A percentile compares a stretch with the other conserved stretches of the same genome.
phyloP scores from a whole-genome alignment of 2,329 filamentous ascomycete species.

The Exophiala alcalophila region DNA sequence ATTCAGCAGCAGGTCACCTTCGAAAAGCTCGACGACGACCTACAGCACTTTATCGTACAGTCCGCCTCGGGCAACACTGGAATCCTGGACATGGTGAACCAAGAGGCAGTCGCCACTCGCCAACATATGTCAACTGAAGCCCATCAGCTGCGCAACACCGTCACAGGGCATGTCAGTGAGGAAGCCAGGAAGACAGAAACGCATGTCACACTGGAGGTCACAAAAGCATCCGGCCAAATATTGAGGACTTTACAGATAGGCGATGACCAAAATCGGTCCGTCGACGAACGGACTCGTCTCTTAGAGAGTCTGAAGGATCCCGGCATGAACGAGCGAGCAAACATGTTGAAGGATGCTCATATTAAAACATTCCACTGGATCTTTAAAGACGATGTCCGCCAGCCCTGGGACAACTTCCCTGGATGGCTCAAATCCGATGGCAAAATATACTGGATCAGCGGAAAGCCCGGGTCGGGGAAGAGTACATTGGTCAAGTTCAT shows the following conservation, averaged over 20 bases:
- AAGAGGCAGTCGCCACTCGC: background rate
- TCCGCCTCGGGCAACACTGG: background rate
- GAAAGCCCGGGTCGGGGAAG: conserved; percentile 38
- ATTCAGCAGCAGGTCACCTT: background rate
- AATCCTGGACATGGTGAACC: background rate
- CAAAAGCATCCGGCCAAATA: too few species aligned
- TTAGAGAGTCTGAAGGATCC: conserved; percentile 4
- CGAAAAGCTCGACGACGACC: background rate
- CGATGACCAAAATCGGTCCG: too few species aligned
- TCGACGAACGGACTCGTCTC: background rate
- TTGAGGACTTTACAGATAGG: too few species aligned
- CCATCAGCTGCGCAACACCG: background rate
- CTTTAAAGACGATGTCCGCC: conserved; percentile 1
- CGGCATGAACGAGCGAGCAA: conserved; percentile 10
- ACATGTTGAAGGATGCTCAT: conserved; percentile 3
- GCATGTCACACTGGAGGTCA: background rate
- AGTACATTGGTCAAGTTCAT: conserved; percentile 37
- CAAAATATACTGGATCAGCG: conserved; percentile 35
- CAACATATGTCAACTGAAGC: background rate
- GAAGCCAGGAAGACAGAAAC: background rate
- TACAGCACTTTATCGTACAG: background rate
- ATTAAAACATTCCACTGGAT: conserved; percentile 11
- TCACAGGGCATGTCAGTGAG: background rate
- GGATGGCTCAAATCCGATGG: conserved; percentile 2
- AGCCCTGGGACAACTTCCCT: conserved; percentile 10